Evolutionary conservation across 495 filamentous ascomycete genomes (phyloP).

Genomic region (Penicillium verhagenii): DNA sequence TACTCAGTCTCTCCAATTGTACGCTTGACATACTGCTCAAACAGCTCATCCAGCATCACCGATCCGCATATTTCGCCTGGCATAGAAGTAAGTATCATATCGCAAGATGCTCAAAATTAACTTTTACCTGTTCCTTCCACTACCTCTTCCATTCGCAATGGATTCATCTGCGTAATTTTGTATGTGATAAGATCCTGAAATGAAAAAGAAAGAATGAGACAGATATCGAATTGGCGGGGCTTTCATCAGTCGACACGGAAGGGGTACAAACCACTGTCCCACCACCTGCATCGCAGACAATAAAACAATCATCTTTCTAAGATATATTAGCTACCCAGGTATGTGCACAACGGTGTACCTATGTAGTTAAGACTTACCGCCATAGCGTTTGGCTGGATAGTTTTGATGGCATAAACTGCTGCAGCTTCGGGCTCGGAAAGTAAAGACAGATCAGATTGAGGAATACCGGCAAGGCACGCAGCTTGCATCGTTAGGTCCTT

Average conservation of each 20-base stretch:
- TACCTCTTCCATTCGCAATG: conserved; percentile 10
- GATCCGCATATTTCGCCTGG: conserved; percentile 56
- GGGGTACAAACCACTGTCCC: conserved; percentile 53
- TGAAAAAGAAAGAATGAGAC: conserved; percentile 2
- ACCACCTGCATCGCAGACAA: conserved; percentile 59
- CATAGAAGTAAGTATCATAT: neutral
- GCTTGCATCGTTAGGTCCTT: conserved; percentile 48
- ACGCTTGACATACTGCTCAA: conserved; percentile 42
- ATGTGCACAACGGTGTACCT: no score
- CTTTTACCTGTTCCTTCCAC: conserved; percentile 25
- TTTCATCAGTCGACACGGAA: neutral
- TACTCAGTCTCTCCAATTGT: conserved; percentile 21
- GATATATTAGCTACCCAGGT: neutral
- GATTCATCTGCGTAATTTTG: conserved; percentile 1
- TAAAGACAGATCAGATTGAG: conserved; percentile 35
- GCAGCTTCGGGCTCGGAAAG: conserved; percentile 65
- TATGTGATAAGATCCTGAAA: conserved; percentile 49
- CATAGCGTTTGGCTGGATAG: conserved; percentile 26
- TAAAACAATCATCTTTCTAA: conserved; percentile 43
- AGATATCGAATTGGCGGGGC: conserved; percentile 18
- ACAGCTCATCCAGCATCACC: conserved; percentile 51
- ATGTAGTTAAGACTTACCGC: conserved; percentile 10
- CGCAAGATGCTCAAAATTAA: conserved; percentile 18
- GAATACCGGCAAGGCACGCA: conserved; percentile 49
- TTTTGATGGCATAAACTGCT: conserved; percentile 50